These are phyloP conservation scores for Xylariales sp. DNA, from an alignment of 2,329 filamentous ascomycete species.

Conservation along the genomic window DNA sequence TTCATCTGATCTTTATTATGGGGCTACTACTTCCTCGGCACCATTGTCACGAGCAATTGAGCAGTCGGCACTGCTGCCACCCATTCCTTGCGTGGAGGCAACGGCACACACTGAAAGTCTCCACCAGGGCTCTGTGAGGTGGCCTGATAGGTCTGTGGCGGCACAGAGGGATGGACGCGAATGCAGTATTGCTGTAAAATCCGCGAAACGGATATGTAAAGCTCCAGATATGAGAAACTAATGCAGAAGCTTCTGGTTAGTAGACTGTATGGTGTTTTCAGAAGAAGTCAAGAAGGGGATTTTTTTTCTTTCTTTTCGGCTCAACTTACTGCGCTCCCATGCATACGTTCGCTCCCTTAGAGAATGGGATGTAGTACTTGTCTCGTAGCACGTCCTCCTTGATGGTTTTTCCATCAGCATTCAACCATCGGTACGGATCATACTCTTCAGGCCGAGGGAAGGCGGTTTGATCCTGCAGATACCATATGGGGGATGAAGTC, in stretches of 20 bases:
- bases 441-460: not conserved
- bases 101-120: not conserved
- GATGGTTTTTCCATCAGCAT: not conserved
- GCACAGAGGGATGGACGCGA: slow-evolving; percentile 1
- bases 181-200: not conserved
- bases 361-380: not conserved
- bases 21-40: not conserved
- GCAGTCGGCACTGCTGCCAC: not conserved
- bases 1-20: no score
- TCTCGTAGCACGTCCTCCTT: not conserved
- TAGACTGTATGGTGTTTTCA: not conserved
- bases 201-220: slow-evolving; percentile 1
- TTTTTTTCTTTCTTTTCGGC: not conserved
- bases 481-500: slow-evolving; percentile 2
- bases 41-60: not conserved
- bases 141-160: not conserved
- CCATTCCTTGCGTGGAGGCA: not conserved
- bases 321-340: slow-evolving; percentile 1
- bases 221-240: slow-evolving; percentile 5
- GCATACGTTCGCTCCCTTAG: slow-evolving; percentile 1
- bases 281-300: not conserved
- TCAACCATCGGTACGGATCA: slow-evolving; percentile 3
- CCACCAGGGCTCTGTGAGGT: not conserved
- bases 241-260: not conserved
- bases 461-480: not conserved